These are phyloP conservation scores for Fusarium sp. DNA, from an alignment of 2,329 filamentous ascomycete species.

Conservation along the genomic window DNA sequence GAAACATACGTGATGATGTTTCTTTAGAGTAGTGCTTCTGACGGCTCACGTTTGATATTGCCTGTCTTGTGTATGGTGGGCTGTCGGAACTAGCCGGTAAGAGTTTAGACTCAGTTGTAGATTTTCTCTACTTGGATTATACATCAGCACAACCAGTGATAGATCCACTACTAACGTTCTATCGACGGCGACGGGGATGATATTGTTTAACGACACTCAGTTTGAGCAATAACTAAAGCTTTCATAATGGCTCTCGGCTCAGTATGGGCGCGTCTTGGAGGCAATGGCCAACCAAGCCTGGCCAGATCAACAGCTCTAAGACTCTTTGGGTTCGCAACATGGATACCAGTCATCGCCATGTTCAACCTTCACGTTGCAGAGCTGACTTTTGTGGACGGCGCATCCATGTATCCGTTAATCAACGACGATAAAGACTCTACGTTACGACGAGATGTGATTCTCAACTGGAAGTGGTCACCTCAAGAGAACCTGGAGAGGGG, in stretches of 20 bases:
- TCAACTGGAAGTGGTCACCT: slow-evolving; percentile 70
- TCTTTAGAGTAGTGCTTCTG: not conserved
- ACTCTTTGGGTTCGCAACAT: slow-evolving; percentile 67
- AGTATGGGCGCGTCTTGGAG: slow-evolving; percentile 53
- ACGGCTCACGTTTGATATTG: slow-evolving; percentile 1
- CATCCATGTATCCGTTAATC: slow-evolving; percentile 83
- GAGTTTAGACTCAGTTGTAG: slow-evolving; percentile 31
- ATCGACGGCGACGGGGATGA: slow-evolving; percentile 20
- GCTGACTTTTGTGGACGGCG: slow-evolving; percentile 67
- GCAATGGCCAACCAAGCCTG: slow-evolving; percentile 41
- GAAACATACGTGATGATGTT: not conserved
- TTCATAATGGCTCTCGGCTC: slow-evolving; percentile 52
- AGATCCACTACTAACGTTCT: slow-evolving; percentile 1
- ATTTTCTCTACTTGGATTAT: slow-evolving; percentile 27
- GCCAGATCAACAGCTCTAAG: slow-evolving; percentile 56
- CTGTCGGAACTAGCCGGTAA: slow-evolving; percentile 40
- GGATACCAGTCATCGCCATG: slow-evolving; percentile 72
- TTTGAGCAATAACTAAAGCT: slow-evolving; percentile 8
- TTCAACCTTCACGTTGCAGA: slow-evolving; percentile 73
- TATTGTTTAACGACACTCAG: not conserved
- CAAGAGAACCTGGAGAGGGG: slow-evolving; percentile 72
- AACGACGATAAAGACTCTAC: slow-evolving; percentile 74
- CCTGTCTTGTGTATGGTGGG: not conserved
- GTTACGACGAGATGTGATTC: slow-evolving; percentile 65
- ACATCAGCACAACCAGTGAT: slow-evolving; percentile 13